These are phyloP conservation scores for Logfia minima DNA, from an alignment of 129 eudicot species.

Conservation along the genomic window DNA sequence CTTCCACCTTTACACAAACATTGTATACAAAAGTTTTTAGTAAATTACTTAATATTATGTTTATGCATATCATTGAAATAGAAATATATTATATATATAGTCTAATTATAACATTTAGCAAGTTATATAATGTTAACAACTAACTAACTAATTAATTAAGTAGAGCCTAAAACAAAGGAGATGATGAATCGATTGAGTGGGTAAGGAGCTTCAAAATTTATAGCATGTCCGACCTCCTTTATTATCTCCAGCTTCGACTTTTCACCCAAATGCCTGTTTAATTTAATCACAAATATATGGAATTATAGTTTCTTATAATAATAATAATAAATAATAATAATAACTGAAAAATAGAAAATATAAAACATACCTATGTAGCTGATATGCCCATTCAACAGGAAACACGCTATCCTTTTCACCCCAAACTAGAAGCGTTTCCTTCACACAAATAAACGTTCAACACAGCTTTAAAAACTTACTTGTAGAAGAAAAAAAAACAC, in stretches of 20 bases:
- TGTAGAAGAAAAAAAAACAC: too few species aligned
- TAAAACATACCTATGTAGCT: conserved; percentile 25
- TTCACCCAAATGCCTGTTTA: conserved; percentile 34
- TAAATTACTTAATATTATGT: too few species aligned
- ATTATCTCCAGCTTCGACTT: conserved; percentile 36
- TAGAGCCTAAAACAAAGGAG: conserved; percentile 9
- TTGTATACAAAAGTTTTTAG: too few species aligned
- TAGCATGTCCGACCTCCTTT: conserved; percentile 34
- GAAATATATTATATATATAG: too few species aligned
- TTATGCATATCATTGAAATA: too few species aligned
- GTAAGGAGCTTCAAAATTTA: conserved; percentile 38
- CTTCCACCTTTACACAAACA: too few species aligned
- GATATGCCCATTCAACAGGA: conserved; percentile 28
- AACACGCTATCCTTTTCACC: conserved; percentile 29
- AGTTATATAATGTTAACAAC: too few species aligned
- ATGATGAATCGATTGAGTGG: conserved; percentile 26
- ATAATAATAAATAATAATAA: background rate
- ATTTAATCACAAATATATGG: too few species aligned
- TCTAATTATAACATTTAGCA: too few species aligned
- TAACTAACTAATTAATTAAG: background rate
- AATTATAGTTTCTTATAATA: too few species aligned
- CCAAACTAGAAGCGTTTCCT: conserved; percentile 40
- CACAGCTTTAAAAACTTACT: background rate
- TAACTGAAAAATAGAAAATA: background rate
- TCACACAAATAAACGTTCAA: background rate